Percentiles rank a stretch among this genome's conserved stretches.
phyloP scores from a whole-genome alignment of 2,329 filamentous ascomycete species.

The Monilinia aucupariae region DNA sequence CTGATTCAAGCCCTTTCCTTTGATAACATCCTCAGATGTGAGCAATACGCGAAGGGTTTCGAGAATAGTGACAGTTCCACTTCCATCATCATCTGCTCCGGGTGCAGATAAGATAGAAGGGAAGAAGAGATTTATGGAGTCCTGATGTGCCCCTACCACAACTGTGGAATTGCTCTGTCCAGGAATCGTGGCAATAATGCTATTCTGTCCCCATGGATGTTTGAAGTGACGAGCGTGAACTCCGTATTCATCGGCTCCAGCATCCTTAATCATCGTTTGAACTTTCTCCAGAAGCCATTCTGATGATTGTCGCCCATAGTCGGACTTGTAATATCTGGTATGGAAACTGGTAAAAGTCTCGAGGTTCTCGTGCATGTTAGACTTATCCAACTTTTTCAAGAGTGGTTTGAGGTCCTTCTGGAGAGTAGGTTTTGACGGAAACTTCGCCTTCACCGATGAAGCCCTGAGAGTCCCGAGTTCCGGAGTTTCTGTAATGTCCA shows the following conservation, averaged over 20 bases:
- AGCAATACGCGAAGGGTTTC: constrained; percentile 82
- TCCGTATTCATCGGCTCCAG: constrained; percentile 61
- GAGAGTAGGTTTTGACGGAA: constrained; percentile 60
- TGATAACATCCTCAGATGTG: constrained; percentile 61
- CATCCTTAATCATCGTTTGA: constrained; percentile 61
- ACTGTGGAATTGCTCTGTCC: constrained; percentile 79
- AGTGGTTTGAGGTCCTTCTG: constrained; percentile 63
- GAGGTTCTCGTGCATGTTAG: constrained; percentile 71
- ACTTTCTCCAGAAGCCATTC: constrained; percentile 80
- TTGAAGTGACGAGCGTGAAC: constrained; percentile 68
- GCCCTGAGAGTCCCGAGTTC: constrained; percentile 51
- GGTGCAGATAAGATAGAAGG: constrained; percentile 79
- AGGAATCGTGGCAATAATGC: constrained; percentile 86
- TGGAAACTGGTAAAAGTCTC: constrained; percentile 74
- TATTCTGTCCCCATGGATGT: constrained; percentile 85
- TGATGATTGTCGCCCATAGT: constrained; percentile 75
- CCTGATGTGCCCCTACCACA: constrained; percentile 87
- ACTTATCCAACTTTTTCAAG: constrained; percentile 63
- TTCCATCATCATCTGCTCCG: constrained; percentile 93
- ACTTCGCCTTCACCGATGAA: constrained; percentile 46
- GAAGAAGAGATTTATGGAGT: constrained; percentile 89
- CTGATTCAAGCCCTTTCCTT: constrained; percentile 65
- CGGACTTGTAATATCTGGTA: constrained; percentile 75
- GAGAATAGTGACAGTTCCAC: constrained; percentile 87
- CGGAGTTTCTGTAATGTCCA: constrained; percentile 80